Conservation (phyloP, 352 stramenopile species). For the Globisporangium cystogenes region DNA sequence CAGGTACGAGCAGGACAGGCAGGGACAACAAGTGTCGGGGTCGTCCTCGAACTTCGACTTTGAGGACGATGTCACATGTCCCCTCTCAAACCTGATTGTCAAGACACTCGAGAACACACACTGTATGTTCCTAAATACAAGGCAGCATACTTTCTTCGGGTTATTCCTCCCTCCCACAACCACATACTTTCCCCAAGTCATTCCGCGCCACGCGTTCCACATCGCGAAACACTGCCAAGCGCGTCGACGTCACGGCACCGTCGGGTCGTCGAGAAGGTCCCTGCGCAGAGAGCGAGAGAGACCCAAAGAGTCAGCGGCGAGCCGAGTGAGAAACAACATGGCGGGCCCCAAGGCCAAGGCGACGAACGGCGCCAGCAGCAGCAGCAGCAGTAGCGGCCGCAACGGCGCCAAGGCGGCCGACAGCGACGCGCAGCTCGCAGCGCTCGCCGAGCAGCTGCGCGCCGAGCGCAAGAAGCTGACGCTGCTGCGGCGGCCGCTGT, state of each 20-base stretch:
- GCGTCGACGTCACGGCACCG: not conserved
- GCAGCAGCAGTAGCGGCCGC: no score
- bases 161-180: not conserved
- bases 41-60: no score
- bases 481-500: constrained; percentile 69
- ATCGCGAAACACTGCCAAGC: not conserved
- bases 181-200: not conserved
- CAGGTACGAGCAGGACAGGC: no score
- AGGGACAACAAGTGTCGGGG: no score
- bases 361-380: not conserved
- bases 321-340: not conserved
- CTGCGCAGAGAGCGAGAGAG: no score
- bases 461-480: constrained; percentile 81
- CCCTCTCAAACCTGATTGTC: no score
- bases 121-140: not conserved
- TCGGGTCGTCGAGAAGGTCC: no score
- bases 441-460: constrained; percentile 54
- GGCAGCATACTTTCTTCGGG: not conserved
- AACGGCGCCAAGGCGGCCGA: not conserved
- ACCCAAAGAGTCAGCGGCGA: no score
- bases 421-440: constrained; percentile 1
- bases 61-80: no score
- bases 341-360: constrained; percentile 1
- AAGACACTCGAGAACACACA: not conserved
- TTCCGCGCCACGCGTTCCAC: not conserved